A percentile compares a stretch with the other conserved stretches of the same genome.
Conservation (phyloP, 2,329 filamentous ascomycete species). For the Colletotrichum agaves region DNA sequence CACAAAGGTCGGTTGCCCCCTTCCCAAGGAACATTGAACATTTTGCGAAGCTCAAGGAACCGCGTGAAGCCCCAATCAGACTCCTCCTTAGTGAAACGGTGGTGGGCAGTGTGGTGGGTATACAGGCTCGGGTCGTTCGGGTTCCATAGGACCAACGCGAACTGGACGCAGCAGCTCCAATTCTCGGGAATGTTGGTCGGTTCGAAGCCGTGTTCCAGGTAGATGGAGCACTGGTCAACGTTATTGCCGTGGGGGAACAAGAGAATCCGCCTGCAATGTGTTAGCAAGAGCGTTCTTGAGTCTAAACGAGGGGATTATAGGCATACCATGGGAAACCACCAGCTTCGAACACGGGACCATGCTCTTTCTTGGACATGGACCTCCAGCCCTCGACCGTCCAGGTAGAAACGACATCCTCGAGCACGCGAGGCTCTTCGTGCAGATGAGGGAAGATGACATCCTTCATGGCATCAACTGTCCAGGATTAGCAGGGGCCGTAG, state of each 20-base stretch:
- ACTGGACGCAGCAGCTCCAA: conserved; percentile 97
- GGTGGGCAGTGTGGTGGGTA: conserved; percentile 84
- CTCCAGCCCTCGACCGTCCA: conserved; percentile 93
- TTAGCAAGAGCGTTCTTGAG: conserved; percentile 38
- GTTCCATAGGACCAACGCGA: conserved; percentile 94
- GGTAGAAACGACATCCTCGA: conserved; percentile 80
- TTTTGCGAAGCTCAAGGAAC: conserved; percentile 86
- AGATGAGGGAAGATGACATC: conserved; percentile 79
- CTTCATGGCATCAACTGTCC: conserved; percentile 83
- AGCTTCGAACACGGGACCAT: conserved; percentile 88
- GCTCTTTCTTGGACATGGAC: conserved; percentile 78
- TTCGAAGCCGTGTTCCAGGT: conserved; percentile 93
- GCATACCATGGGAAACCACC: conserved; percentile 85
- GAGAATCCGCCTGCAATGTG: conserved; percentile 78
- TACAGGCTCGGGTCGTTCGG: conserved; percentile 89
- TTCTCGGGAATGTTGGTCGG: conserved; percentile 78
- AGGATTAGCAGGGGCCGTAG: conserved; percentile 41
- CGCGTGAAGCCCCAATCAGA: conserved; percentile 99
- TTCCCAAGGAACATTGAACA: conserved; percentile 85
- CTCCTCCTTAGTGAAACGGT: conserved; percentile 95
- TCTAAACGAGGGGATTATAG: not conserved
- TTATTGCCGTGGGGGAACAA: conserved; percentile 98
- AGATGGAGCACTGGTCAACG: conserved; percentile 92
- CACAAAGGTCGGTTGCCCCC: conserved; percentile 75
- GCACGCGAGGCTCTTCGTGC: conserved; percentile 79